Evolutionary conservation across 2,329 filamentous ascomycete species (phyloP).

Genomic region (Sarocladiaceae sp.): DNA sequence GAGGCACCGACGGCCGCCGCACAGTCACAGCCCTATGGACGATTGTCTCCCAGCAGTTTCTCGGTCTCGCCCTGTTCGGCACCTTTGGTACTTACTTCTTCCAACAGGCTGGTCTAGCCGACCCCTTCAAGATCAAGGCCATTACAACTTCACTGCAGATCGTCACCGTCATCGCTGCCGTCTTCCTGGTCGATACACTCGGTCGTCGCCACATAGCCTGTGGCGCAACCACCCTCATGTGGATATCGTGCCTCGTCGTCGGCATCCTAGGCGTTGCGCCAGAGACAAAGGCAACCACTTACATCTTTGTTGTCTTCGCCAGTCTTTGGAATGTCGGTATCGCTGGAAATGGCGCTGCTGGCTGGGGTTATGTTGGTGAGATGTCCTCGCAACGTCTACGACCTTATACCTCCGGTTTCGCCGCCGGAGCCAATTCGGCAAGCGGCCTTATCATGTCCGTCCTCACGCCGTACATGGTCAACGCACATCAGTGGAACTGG

Average conservation of each 20-base stretch:
- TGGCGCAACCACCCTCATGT: constrained; percentile 13
- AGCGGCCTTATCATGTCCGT: constrained; percentile 13
- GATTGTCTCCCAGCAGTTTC: constrained; percentile 17
- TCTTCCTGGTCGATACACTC: constrained; percentile 15
- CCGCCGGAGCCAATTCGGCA: background rate
- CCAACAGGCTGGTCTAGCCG: constrained; percentile 16
- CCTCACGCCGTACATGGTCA: constrained; percentile 19
- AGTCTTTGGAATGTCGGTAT: constrained; percentile 21
- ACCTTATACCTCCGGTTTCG: constrained; percentile 18
- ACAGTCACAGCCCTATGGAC: constrained; percentile 22
- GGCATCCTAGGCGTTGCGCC: constrained; percentile 15
- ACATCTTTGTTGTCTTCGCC: constrained; percentile 18
- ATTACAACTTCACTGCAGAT: constrained; percentile 16
- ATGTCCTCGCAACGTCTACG: constrained; percentile 24
- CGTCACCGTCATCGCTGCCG: constrained; percentile 12
- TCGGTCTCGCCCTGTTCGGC: constrained; percentile 18
- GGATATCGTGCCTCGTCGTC: constrained; percentile 15
- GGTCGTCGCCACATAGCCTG: constrained; percentile 17
- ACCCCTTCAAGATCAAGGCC: constrained; percentile 16
- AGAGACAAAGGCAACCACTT: background rate
- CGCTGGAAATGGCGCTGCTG: constrained; percentile 20
- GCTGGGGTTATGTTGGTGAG: constrained; percentile 25
- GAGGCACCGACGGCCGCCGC: constrained; percentile 20
- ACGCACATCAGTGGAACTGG: constrained; percentile 18
- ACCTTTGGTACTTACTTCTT: constrained; percentile 21